These are phyloP conservation scores for Cutaneotrichosporon sp. DNA, from an alignment of 1,284 basidiomycete genomes.

Conservation along the genomic window DNA sequence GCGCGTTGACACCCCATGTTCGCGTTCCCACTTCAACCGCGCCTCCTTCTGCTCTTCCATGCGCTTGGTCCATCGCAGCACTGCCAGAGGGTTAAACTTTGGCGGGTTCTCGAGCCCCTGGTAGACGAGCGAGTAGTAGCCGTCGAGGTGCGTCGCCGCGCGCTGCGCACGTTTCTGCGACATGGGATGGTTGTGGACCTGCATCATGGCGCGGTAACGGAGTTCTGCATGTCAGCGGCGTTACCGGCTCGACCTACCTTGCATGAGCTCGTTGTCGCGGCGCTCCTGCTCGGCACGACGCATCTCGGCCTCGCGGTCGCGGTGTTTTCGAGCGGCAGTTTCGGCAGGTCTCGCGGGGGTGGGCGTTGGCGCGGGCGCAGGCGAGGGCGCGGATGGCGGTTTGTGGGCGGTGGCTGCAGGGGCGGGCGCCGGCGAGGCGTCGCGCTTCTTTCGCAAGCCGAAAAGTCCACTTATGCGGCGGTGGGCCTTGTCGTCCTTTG, in stretches of 20 bases:
- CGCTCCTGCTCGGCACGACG: constrained; percentile 32
- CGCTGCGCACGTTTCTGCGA: constrained; percentile 35
- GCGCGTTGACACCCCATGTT: neutral
- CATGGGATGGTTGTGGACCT: constrained; percentile 41
- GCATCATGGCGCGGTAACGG: constrained; percentile 34
- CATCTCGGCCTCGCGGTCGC: constrained; percentile 24
- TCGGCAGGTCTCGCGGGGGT: neutral
- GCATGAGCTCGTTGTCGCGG: constrained; percentile 36
- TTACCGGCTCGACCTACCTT: constrained; percentile 26
- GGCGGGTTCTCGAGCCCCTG: constrained; percentile 39
- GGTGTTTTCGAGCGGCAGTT: neutral
- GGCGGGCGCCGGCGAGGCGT: constrained; percentile 1
- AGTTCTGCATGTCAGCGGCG: constrained; percentile 29
- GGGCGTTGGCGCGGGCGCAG: constrained; percentile 13
- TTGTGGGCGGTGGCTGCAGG: neutral
- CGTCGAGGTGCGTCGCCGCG: constrained; percentile 38
- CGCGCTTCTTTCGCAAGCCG: constrained; percentile 12
- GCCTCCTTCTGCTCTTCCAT: constrained; percentile 32
- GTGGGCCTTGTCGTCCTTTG: neutral
- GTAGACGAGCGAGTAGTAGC: constrained; percentile 39
- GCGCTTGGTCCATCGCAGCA: constrained; percentile 35
- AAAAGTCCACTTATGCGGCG: constrained; percentile 16
- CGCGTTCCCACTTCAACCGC: constrained; percentile 26
- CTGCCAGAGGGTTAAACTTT: constrained; percentile 36
- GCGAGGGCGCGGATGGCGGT: too few species aligned